phyloP scores from a whole-genome alignment of 1,284 basidiomycete genomes.

The Rhodotorula sp. region DNA sequence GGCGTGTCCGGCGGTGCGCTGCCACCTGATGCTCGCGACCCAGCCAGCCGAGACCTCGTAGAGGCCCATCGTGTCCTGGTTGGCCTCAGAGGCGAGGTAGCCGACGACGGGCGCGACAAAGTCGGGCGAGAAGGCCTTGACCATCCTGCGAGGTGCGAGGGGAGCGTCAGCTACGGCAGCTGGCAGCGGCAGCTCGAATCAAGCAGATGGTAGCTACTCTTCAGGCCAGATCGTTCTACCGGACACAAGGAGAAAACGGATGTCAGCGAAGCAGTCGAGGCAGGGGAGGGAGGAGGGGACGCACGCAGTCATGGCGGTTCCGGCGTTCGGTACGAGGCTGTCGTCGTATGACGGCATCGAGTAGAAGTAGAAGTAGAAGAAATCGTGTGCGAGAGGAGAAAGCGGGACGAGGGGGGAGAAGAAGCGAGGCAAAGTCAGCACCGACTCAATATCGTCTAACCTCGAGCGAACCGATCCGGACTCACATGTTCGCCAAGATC shows the following conservation, averaged over 20 bases:
- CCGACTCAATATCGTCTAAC: too few relatives aligned
- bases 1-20: slow-evolving; percentile 72
- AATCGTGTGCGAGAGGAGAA: too few relatives aligned
- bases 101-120: slow-evolving; percentile 88
- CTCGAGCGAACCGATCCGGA: not conserved
- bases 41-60: slow-evolving; percentile 93
- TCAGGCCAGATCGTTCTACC: slow-evolving; percentile 70
- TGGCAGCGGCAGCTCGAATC: too few relatives aligned
- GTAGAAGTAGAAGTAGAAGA: too few relatives aligned
- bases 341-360: not conserved
- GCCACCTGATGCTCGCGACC: slow-evolving; percentile 90
- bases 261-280: too few relatives aligned
- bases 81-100: slow-evolving; percentile 79
- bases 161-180: too few relatives aligned
- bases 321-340: slow-evolving; percentile 43
- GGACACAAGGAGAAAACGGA: too few relatives aligned
- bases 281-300: too few relatives aligned
- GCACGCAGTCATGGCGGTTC: slow-evolving; percentile 63
- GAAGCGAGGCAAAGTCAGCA: not conserved
- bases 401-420: not conserved
- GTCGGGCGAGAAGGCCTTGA: slow-evolving; percentile 94
- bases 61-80: slow-evolving; percentile 71
- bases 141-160: slow-evolving; percentile 56
- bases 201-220: slow-evolving; percentile 52
- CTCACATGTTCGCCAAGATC: slow-evolving; percentile 72